A percentile compares a stretch with the other conserved stretches of the same genome.
Evolutionary conservation across 139 green algal species (phyloP).

Genomic region (Chlorella ohadii): DNA sequence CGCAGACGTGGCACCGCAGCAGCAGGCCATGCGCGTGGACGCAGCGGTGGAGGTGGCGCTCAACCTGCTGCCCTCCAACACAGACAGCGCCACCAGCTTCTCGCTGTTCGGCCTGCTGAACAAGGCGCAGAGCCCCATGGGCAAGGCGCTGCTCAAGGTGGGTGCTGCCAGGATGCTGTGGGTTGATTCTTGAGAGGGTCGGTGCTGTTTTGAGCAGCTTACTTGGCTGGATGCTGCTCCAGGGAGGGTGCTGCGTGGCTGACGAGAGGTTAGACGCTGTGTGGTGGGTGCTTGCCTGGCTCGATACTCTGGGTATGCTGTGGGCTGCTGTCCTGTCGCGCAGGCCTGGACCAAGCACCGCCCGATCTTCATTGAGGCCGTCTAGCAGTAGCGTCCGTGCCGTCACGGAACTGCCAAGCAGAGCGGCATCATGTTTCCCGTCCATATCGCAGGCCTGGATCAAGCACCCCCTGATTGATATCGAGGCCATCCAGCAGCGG

Average conservation of each 20-base stretch:
- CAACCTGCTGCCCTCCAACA: slow-evolving; percentile 84
- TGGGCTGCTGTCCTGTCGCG: too few species aligned
- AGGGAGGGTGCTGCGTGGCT: too few species aligned
- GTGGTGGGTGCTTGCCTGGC: too few species aligned
- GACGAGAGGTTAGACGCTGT: too few species aligned
- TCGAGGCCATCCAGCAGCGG: slow-evolving; percentile 72
- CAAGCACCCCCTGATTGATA: slow-evolving; percentile 91
- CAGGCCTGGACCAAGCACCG: slow-evolving; percentile 96
- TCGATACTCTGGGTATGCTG: too few species aligned
- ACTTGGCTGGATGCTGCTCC: too few species aligned
- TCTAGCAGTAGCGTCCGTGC: slow-evolving; percentile 74
- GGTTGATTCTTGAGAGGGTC: too few species aligned
- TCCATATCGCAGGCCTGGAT: slow-evolving; percentile 80
- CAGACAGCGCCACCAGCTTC: slow-evolving; percentile 79
- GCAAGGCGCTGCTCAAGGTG: slow-evolving; percentile 89
- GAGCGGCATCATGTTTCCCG: too few species aligned
- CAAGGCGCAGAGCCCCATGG: slow-evolving; percentile 90
- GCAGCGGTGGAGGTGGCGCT: slow-evolving; percentile 75
- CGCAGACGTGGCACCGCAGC: background rate
- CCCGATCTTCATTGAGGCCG: slow-evolving; percentile 76
- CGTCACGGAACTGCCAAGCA: too few species aligned
- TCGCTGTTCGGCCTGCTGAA: slow-evolving; percentile 93
- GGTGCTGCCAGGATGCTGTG: background rate
- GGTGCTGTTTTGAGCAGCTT: too few species aligned
- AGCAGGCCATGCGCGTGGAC: slow-evolving; percentile 37